Percentiles rank a stretch among this genome's conserved stretches.
phyloP scores from a whole-genome alignment of 306 rosid genomes.

The Malus asiatica region DNA sequence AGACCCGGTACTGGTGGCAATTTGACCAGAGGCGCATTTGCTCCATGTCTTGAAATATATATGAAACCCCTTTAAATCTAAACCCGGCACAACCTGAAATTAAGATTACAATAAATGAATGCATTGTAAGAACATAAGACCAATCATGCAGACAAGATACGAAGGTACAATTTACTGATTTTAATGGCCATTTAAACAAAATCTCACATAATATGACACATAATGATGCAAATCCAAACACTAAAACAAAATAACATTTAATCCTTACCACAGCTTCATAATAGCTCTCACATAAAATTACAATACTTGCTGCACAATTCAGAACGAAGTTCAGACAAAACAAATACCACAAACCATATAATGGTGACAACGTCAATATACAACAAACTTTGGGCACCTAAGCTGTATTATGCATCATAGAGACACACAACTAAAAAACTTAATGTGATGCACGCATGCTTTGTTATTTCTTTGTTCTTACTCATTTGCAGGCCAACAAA shows the following conservation, averaged over 20 bases:
- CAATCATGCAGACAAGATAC: not conserved
- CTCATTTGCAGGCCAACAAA: not conserved
- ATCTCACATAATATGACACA: not conserved
- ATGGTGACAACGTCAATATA: not conserved
- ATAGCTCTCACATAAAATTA: not conserved
- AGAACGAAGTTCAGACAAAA: not conserved
- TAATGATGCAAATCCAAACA: not conserved
- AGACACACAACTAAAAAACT: not conserved
- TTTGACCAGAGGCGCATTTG: constrained; percentile 56
- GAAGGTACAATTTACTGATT: not conserved
- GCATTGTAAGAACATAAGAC: not conserved
- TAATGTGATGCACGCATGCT: not conserved
- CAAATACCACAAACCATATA: not conserved
- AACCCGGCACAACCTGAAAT: constrained; percentile 45
- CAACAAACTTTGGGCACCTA: not conserved
- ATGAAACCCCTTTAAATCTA: constrained; percentile 41
- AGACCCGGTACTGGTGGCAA: constrained; percentile 68
- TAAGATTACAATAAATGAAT: not conserved
- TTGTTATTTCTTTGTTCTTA: not conserved
- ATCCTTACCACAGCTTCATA: not conserved
- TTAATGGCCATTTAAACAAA: not conserved
- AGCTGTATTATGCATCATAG: not conserved
- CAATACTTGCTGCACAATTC: not conserved
- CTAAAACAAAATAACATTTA: not conserved
- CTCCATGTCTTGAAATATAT: constrained; percentile 64